A percentile compares a stretch with the other conserved stretches of the same genome.
phyloP scores from a whole-genome alignment of 192 early-diverging fungal species.

The Globomyces pollinis-pini region DNA sequence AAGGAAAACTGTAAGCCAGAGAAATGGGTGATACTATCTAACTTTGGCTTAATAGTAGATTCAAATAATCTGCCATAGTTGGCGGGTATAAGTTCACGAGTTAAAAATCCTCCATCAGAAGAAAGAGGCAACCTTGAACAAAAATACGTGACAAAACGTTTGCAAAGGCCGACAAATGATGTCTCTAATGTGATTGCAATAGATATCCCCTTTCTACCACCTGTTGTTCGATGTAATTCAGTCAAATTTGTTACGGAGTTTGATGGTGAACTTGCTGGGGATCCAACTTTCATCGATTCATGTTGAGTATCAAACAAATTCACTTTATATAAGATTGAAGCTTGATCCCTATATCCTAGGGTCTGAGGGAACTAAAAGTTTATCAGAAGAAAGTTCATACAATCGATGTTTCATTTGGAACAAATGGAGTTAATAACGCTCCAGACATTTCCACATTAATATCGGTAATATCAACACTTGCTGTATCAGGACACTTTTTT shows the following conservation, averaged over 20 bases:
- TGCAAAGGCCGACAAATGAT: background rate
- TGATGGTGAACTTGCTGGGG: background rate
- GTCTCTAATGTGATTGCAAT: slow-evolving; percentile 2
- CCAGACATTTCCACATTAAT: slow-evolving; percentile 4
- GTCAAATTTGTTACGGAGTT: background rate
- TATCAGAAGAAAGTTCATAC: too few relatives aligned
- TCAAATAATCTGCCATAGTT: slow-evolving; percentile 7
- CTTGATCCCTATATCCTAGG: background rate
- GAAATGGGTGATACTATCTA: background rate
- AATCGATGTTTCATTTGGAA: background rate
- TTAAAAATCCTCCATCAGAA: background rate
- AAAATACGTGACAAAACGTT: background rate
- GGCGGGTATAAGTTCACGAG: background rate
- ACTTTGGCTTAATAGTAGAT: background rate
- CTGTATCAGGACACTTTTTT: background rate
- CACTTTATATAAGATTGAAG: background rate
- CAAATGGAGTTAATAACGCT: background rate
- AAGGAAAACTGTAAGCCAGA: background rate
- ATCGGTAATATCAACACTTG: background rate
- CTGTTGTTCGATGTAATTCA: background rate
- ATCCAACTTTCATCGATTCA: background rate
- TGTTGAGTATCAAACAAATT: background rate
- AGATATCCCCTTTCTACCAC: background rate
- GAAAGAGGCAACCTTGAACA: background rate
- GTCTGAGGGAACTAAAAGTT: background rate